Evolutionary conservation across 106 monocot genomes (phyloP), one percentile per base, ranked within the genome.

Genomic region (Xerophyta viscosa): DNA sequence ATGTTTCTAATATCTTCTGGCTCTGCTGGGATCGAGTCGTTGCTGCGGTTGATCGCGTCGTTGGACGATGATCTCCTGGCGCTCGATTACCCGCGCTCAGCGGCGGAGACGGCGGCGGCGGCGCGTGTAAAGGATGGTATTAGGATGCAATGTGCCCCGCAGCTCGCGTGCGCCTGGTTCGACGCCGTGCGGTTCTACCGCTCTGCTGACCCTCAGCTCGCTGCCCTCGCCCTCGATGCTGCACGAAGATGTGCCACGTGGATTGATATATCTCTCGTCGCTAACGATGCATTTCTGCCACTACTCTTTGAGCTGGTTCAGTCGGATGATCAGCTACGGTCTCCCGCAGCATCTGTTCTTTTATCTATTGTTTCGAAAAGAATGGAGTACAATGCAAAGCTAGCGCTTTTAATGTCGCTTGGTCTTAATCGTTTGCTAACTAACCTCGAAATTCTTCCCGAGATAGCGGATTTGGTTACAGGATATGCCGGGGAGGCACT

Each of bases 401-500:
- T 96, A 6, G 65, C 55, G 1, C 81, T 89, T 15, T 62, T 89
- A 1, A 52, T 55, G 22, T 64, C 59, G 27, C 74, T 87, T n/a
- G 54, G 29, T 4, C 7, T 81, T 24, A 52, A 52, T 28, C 62
- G 69, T 29, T 23, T 89, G 22, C 73, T 81, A 53, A 50, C 62
- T 1, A 65, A 71, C 15, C 41, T 70, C 0, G 75, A 82, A 2
- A 13, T 78, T 1, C 57, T 67, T 12, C 23, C 69, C 15, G 85
- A 77, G 56, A 37, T 96, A 23, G 69, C 81, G 14, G 46, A 58
- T 30, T 62, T 96, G 46, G 54, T 96, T 8, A 89, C 76, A 8
- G 78, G 74, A n/a, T 96, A 82, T 66, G 96, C 96, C 24, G 55
- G 69, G 0, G 96, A 96, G 68, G 76, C 76, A 5, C 48, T 96